Conservation (phyloP, 371 early-diverging fungal genomes). For the Catenaria anguillulae region DNA sequence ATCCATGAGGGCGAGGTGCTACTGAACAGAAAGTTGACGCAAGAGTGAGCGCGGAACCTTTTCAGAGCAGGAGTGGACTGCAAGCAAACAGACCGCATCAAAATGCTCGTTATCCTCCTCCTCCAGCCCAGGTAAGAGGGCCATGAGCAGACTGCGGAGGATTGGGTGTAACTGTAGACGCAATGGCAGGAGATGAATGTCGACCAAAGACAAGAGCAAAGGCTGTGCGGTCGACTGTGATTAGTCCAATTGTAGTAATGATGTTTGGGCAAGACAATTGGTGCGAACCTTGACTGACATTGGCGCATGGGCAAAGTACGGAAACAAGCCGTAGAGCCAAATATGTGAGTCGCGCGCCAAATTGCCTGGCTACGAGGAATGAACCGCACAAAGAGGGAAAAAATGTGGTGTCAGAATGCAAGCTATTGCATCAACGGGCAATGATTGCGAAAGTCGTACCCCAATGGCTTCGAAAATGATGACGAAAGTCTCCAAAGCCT, state of each 20-base stretch:
- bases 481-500: conserved; percentile 80
- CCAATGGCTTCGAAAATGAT: conserved; percentile 74
- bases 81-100: conserved; percentile 29
- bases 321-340: conserved; percentile 82
- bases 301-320: conserved; percentile 73
- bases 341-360: conserved; percentile 64
- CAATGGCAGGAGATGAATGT: conserved; percentile 56
- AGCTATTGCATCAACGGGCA: too few relatives aligned
- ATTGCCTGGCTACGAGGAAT: conserved; percentile 38
- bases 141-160: conserved; percentile 64
- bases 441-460: conserved; percentile 26
- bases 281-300: conserved; percentile 56
- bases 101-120: conserved; percentile 82
- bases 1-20: not conserved
- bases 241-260: too few relatives aligned
- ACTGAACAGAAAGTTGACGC: too few relatives aligned
- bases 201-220: conserved; percentile 57
- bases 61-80: too few relatives aligned
- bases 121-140: conserved; percentile 71
- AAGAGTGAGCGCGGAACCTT: too few relatives aligned
- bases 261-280: not conserved
- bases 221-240: conserved; percentile 30
- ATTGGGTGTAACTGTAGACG: conserved; percentile 49
- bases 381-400: too few relatives aligned
- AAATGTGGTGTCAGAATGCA: too few relatives aligned